Percentiles rank a stretch among this genome's conserved stretches.
Evolutionary conservation across 2,329 filamentous ascomycete species (phyloP).

Genomic region (Sporothrix pallida): DNA sequence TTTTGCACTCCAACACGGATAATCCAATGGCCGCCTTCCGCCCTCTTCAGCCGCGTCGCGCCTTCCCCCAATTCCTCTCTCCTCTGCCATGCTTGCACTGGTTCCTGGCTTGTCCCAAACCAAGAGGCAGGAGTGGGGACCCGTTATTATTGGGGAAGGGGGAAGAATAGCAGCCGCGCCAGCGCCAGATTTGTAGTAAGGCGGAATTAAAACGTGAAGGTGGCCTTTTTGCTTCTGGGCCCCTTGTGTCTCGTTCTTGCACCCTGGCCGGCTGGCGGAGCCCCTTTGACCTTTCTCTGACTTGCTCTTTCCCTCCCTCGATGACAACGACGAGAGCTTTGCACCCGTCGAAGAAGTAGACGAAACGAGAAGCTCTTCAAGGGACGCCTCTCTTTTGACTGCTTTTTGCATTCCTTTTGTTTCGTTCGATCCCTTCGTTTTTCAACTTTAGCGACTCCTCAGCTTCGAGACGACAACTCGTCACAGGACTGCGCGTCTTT

Average conservation of each 20-base stretch:
- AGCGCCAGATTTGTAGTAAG: constrained; percentile 14
- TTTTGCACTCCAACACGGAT: constrained; percentile 10
- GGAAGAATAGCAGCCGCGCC: background rate
- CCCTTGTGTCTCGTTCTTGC: background rate
- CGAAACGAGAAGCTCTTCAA: constrained; percentile 2
- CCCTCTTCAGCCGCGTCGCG: constrained; percentile 5
- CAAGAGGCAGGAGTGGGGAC: constrained; percentile 30
- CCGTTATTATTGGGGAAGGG: background rate
- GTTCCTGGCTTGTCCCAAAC: constrained; percentile 35
- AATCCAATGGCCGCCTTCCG: constrained; percentile 29
- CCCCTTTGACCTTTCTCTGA: constrained; percentile 10
- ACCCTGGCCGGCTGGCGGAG: constrained; percentile 16
- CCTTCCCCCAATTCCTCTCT: background rate
- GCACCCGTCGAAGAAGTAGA: background rate
- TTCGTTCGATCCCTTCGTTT: background rate
- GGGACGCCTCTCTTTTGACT: constrained; percentile 12
- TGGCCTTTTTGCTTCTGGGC: constrained; percentile 26
- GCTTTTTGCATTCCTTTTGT: background rate
- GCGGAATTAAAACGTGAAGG: constrained; percentile 29
- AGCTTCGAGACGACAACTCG: background rate
- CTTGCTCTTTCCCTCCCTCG: background rate
- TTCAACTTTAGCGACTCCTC: background rate
- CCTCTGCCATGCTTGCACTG: background rate
- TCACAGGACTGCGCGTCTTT: background rate
- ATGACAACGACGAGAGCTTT: constrained; percentile 2